phyloP scores from a whole-genome alignment of 441 rosid genomes.

The Populus trichocarpa region DNA sequence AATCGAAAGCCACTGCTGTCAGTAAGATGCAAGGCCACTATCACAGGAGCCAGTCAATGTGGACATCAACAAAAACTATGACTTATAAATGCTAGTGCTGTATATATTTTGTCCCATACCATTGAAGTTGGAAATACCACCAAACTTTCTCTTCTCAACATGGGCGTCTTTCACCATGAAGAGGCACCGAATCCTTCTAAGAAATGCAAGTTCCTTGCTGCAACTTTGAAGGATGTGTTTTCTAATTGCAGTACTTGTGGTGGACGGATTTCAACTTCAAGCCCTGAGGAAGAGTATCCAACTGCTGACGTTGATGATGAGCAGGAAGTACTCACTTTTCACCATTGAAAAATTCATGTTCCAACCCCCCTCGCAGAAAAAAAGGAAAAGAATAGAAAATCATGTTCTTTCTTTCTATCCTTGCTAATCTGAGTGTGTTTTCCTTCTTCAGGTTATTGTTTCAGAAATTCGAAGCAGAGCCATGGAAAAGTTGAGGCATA shows the following conservation, averaged over 20 bases:
- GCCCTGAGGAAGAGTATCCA: constrained; percentile 38
- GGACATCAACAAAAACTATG: constrained; percentile 19
- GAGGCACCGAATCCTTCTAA: constrained; percentile 40
- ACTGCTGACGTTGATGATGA: constrained; percentile 44
- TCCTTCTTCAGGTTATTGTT: constrained; percentile 48
- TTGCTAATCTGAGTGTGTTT: not conserved
- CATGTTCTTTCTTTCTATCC: not conserved
- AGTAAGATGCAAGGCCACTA: constrained; percentile 47
- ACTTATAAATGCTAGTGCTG: constrained; percentile 11
- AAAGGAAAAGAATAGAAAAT: not conserved
- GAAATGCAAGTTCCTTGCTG: constrained; percentile 49
- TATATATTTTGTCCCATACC: constrained; percentile 12
- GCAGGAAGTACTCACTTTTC: constrained; percentile 46
- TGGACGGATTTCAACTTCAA: constrained; percentile 36
- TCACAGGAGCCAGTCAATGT: constrained; percentile 34
- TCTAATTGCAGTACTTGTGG: constrained; percentile 51
- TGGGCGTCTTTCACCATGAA: constrained; percentile 56
- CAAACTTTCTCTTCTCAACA: constrained; percentile 18
- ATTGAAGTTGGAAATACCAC: constrained; percentile 1
- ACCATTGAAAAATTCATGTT: not conserved
- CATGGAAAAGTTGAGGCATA: constrained; percentile 64
- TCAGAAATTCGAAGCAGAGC: constrained; percentile 57
- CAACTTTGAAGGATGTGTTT: constrained; percentile 59
- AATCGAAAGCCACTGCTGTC: constrained; percentile 19
- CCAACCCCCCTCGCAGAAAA: not conserved